Percentiles rank a stretch among this genome's conserved stretches.
Conservation (phyloP, 257 asterid genomes). For the Thymus quinquecostatus region DNA sequence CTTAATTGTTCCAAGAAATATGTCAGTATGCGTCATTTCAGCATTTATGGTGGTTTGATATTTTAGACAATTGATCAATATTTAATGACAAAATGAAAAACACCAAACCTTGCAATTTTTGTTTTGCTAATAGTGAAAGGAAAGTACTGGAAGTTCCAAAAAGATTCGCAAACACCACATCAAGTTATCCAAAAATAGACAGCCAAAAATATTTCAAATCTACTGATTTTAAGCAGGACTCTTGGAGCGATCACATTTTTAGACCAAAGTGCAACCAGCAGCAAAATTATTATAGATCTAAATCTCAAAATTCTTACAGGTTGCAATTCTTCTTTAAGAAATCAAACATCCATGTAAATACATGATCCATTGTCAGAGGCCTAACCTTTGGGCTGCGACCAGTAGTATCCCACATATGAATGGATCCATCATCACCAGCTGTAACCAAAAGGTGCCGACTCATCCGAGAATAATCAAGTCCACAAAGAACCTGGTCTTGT, state of each 20-base stretch:
- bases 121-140: slow-evolving; percentile 10
- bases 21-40: slow-evolving; percentile 14
- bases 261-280: slow-evolving; percentile 10
- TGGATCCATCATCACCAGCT: slow-evolving; percentile 98
- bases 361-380: slow-evolving; percentile 17
- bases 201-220: not conserved
- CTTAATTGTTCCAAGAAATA: no score
- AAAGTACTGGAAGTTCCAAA: slow-evolving; percentile 2
- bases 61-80: not conserved
- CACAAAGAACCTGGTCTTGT: slow-evolving; percentile 81
- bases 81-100: not conserved
- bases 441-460: slow-evolving; percentile 97
- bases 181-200: not conserved
- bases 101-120: slow-evolving; percentile 2
- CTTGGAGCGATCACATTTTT: slow-evolving; percentile 6
- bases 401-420: slow-evolving; percentile 98
- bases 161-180: slow-evolving; percentile 17
- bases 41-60: slow-evolving; percentile 10
- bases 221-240: slow-evolving; percentile 11
- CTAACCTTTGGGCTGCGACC: slow-evolving; percentile 93
- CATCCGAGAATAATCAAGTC: slow-evolving; percentile 91
- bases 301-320: not conserved
- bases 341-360: slow-evolving; percentile 27
- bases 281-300: not conserved
- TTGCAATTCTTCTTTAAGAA: not conserved